Evolutionary conservation across 2,329 filamentous ascomycete species (phyloP), one percentile per base, ranked within the genome.

Genomic region (Xylaria arbuscula): DNA sequence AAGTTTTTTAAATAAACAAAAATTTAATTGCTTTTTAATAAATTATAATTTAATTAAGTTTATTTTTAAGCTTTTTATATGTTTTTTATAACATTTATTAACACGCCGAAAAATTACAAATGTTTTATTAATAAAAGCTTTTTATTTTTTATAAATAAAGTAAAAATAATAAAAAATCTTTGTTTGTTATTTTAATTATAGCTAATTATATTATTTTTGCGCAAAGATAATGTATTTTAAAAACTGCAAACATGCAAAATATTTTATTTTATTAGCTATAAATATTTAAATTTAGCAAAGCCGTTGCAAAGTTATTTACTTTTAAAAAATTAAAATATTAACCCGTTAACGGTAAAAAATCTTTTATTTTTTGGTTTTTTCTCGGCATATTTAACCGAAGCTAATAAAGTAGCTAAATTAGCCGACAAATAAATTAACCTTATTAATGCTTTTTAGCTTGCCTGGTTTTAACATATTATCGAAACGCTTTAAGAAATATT

Each of bases 231-330:
- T 1, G 65, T 81, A 1, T 1, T 80, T 0, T 10, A 19, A 0
- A 47, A 66, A 2, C 63, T 82, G 2, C 53, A 32, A 3, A 54
- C 34, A 0, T 80, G 77, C 70, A 69, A 73, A 11, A 77, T 83
- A 4, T 67, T 67, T n/a, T 54, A 83, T 67, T 84, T 84, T 60
- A 81, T 82, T 1, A 79, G 82, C 7, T 81, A 82, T 62, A 81
- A 79, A 0, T 2, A 32, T 1, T 70, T 76, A 0, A 62, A 81
- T 62, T 4, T 28, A 0, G 2, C 3, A 0, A 76, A 81, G 8
- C 80, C 81, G 0, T 77, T 75, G 7, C 67, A 72, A 53, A 81
- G 79, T 67, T 60, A 19, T 51, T 66, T 81, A 1, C 50, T 61
- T n/a, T 19, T 66, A 1, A 8, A 56, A 1, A 48, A 66, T 22